Base-by-base conservation (phyloP, 208 protist genomes). In the Trypanosoma conorhini region DNA sequence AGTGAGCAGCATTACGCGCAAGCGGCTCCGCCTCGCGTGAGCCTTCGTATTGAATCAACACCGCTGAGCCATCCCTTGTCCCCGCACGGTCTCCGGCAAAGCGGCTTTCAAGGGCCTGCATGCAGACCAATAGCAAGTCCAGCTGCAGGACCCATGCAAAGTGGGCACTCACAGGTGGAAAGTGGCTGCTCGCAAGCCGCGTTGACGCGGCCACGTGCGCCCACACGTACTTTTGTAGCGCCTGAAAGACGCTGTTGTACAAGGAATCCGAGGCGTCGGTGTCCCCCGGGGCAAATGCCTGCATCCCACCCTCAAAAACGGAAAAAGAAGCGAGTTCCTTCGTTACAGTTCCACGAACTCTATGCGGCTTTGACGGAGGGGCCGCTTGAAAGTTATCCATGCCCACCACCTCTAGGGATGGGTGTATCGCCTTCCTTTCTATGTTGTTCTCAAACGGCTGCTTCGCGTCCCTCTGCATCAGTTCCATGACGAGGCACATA, bases 1-100 rank as follows among this genome's bases (percentile, higher is more conserved):
- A 96, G 82, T 94, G 88, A 62, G 93, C 85, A 19, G 87, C 87
- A 56, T 83, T 82, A 15, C 82, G 76, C 10, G 79, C 85, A 9
- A 96, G 70, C 52, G 81, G 70, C 61, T 87, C 82, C 30, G 66
- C 71, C 5, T 74, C 78, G 7, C 62, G 51, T n/a, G 86, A 80
- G 0, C 90, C 90, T 13, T 80, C 76, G 67, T 88, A 95, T 48
- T 80, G 81, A 44, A 89, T 86, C 51, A 88, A 78, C 28, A 95
- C 77, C 0, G 81, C 74, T 62, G 52, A 8, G 26, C 21, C 21
- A 64, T 56, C 50, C 51, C 69, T 50, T 56, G 26, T 17, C 59
- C 67, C 44, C 35, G 65, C 15, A 55, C 52, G 31, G 35, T 59
- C 57, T 30, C 62, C 78, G 50, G 63, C 33, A 72, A 92, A 67